Conservation (phyloP, 1,284 basidiomycete species). For the Agroathelia rolfsii region DNA sequence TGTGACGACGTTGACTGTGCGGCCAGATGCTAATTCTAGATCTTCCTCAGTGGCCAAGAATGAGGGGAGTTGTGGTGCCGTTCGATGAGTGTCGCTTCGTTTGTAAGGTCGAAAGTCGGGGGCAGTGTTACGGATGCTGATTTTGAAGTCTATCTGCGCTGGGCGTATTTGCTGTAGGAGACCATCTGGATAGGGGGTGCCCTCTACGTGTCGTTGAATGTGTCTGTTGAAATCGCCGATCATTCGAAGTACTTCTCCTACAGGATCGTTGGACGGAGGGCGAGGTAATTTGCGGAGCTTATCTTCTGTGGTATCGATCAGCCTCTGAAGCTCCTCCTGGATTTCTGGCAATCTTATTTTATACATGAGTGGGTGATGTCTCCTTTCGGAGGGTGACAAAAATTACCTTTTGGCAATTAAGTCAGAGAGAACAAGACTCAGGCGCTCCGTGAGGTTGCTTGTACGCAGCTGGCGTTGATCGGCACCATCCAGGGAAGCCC, state of each 20-base stretch:
- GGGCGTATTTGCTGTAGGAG: constrained; percentile 45
- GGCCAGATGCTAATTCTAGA: no score
- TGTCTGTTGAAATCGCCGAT: constrained; percentile 37
- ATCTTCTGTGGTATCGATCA: constrained; percentile 30
- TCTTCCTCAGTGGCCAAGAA: constrained; percentile 20
- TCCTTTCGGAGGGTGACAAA: no score
- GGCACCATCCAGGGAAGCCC: constrained; percentile 12
- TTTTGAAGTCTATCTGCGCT: constrained; percentile 35
- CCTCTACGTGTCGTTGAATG: constrained; percentile 36
- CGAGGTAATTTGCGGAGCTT: constrained; percentile 34
- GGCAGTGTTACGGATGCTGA: constrained; percentile 38
- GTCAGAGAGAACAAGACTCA: constrained; percentile 24
- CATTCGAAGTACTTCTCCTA: constrained; percentile 40
- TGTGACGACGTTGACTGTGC: not conserved
- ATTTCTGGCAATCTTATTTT: constrained; percentile 58
- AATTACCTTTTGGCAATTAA: constrained; percentile 22
- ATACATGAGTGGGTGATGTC: no score
- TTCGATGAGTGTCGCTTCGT: constrained; percentile 3
- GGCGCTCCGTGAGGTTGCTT: constrained; percentile 17
- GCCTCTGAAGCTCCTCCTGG: constrained; percentile 35
- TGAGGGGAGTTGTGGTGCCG: constrained; percentile 27
- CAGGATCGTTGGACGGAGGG: constrained; percentile 42
- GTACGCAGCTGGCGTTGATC: constrained; percentile 14
- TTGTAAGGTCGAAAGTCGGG: constrained; percentile 35
- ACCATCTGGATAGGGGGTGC: constrained; percentile 37